phyloP scores from a whole-genome alignment of 176 grass and related monocot species.

The Typha latifolia region DNA sequence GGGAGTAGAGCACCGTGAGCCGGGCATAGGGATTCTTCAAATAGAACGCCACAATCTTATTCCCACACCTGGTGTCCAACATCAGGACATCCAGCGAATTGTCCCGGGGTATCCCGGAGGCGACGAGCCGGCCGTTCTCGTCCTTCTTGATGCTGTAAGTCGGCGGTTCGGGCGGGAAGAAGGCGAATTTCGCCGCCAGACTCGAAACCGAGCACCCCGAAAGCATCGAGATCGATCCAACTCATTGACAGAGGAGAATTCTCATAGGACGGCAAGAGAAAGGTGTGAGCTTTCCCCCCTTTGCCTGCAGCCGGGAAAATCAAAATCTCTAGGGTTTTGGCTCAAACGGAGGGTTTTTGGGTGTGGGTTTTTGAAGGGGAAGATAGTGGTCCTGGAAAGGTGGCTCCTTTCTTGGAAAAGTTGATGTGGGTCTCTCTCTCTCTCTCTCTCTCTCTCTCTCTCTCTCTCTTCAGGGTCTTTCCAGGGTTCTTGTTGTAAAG shows the following conservation, averaged over 20 bases:
- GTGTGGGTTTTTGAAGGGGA: neutral
- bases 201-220: constrained; percentile 94
- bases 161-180: constrained; percentile 94
- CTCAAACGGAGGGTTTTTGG: neutral
- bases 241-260: constrained; percentile 61
- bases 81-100: constrained; percentile 66
- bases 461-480: constrained; percentile 5
- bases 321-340: constrained; percentile 6
- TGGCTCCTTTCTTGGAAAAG: constrained; percentile 10
- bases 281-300: constrained; percentile 21
- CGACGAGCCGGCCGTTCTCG: constrained; percentile 62
- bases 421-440: neutral
- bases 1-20: constrained; percentile 91
- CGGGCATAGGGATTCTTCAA: constrained; percentile 72
- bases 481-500: neutral
- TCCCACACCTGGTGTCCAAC: constrained; percentile 63
- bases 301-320: neutral
- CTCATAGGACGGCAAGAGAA: constrained; percentile 37
- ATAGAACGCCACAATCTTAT: constrained; percentile 91
- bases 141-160: constrained; percentile 85
- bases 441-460: no score
- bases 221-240: constrained; percentile 52
- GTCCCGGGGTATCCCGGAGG: constrained; percentile 76
- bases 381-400: constrained; percentile 17
- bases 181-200: constrained; percentile 97